Base-by-base conservation (phyloP, 768 basidiomycete genomes). In the Collybiopsis confluens region DNA sequence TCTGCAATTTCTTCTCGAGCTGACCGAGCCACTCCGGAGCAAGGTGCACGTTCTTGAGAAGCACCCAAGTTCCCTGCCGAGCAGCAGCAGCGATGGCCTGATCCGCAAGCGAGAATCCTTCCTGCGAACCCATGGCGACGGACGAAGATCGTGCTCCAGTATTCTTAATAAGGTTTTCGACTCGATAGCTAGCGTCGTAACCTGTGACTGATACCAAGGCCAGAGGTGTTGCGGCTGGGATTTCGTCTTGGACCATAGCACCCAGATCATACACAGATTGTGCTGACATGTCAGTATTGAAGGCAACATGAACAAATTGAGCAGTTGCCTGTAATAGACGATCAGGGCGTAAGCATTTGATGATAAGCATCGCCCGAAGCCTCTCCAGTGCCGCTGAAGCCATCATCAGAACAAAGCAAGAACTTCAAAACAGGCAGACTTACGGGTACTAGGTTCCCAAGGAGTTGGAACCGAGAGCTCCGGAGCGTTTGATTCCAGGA, bases 61-160 rank as follows among this genome's bases (percentile, higher is more conserved):
- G 77, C 1, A 99, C 96, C 95, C 95, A 97, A 28, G 89, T 82
- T 10, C 97, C 97, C 69, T 92, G 90, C 10, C 96, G 83, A 23
- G 94, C 90, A 37, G 95, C 97, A 21, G 85, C 74, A 27, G 90
- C 88, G 58, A 99, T 97, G 2, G 96, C 95, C 70, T 97, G 95
- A 63, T 99, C 96, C 10, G 97, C 97, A 1, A 95, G 78, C 3
- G 84, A 83, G 68, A 92, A 96, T n/a, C 96, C 96, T 76, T 99
- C 97, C 58, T 94, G 89, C 1, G 96, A 97, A 21, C 97, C 97
- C 94, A 99, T 97, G 13, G 97, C 97, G 21, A 99, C 92, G 2
- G 92, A 91, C 1, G 87, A 77, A 54, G 92, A 94, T 23, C 88
- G 83, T 26, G 82, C 77, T 15, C 85, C 83, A 10, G 84, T 84